These are phyloP conservation scores for Ophiosphaerella korrae DNA, from an alignment of 2,329 filamentous ascomycete species.

Conservation along the genomic window DNA sequence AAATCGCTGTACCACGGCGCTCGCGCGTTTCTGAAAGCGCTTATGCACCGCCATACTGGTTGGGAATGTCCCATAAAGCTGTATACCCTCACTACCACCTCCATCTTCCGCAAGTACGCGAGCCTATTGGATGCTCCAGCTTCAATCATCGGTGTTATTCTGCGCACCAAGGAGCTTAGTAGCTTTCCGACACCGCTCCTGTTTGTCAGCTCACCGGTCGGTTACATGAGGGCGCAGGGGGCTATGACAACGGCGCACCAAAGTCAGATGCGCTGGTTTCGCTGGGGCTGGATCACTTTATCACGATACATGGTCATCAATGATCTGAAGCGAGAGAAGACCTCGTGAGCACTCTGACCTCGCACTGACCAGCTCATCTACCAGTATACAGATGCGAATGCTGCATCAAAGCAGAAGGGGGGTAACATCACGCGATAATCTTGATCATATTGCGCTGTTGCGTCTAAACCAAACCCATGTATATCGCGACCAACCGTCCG, in stretches of 20 bases:
- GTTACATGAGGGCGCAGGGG: slow-evolving; percentile 71
- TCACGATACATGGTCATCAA: slow-evolving; percentile 97
- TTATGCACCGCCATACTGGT: slow-evolving; percentile 68
- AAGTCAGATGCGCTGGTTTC: slow-evolving; percentile 99
- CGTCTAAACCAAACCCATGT: neutral
- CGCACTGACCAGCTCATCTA: no score
- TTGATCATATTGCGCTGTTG: neutral
- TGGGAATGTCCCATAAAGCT: slow-evolving; percentile 77
- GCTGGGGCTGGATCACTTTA: slow-evolving; percentile 90
- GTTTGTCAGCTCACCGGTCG: slow-evolving; percentile 70
- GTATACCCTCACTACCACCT: slow-evolving; percentile 80
- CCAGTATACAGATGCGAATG: no score
- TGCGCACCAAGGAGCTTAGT: slow-evolving; percentile 59
- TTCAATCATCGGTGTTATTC: slow-evolving; percentile 66
- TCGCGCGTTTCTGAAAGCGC: slow-evolving; percentile 68
- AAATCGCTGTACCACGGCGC: slow-evolving; percentile 86
- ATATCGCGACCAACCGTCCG: neutral
- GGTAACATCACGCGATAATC: neutral
- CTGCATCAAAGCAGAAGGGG: neutral
- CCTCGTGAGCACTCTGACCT: slow-evolving; percentile 9
- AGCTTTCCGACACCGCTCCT: slow-evolving; percentile 63
- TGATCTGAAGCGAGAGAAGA: slow-evolving; percentile 70
- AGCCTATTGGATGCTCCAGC: slow-evolving; percentile 75
- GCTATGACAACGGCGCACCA: slow-evolving; percentile 90
- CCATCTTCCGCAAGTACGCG: slow-evolving; percentile 78